Evolutionary conservation across 371 early-diverging fungal species (phyloP), one percentile per base, ranked within the genome.

Genomic region (Lichtheimia hyalospora): DNA sequence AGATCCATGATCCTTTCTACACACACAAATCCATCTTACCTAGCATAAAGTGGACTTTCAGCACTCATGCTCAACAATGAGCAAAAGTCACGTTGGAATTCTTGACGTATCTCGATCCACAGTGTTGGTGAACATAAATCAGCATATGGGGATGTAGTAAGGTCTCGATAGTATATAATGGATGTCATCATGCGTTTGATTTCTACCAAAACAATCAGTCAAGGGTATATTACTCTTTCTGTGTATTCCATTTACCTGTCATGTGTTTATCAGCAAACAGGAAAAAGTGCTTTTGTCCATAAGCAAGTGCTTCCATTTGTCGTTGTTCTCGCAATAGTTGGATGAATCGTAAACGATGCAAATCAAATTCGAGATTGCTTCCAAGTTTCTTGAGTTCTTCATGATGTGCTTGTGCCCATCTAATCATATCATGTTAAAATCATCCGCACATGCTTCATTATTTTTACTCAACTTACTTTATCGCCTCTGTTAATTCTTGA

Each of bases 51-150:
- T 39, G 92, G 99, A 62, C 89, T 85, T 46, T 84, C 90, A 15
- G 83, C 79, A 15, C 94, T 84, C 60, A 95, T 82, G 3, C 92
- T 91, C 15, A 91, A 79, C 27, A 93, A 72, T 8, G 86, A 77
- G 67, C 97, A 97, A 69, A 96, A 97, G 62, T 93, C 94, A 14
- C 89, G 79, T 23, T 91, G 90, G 55, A 97, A 96, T 61, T 72
- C 72, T 25, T 79, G 75, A 51, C 89, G 87, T 6, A 94, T 83
- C 64, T 91, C 87, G 3, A 69, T 61, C 90, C 87, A 84, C 16
- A 77, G 60, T 23, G 67, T 75, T 0, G 79, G 75, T 34, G 79
- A 73, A 10, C 81, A 64, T 6, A 93, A 71, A 55, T 90, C 88
- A 5, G 84, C 77, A 57, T 95, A 94, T 0, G 88, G 90, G 5